These are phyloP conservation scores for Xylona heveae DNA, from an alignment of 495 filamentous ascomycete genomes.

Conservation along the genomic window DNA sequence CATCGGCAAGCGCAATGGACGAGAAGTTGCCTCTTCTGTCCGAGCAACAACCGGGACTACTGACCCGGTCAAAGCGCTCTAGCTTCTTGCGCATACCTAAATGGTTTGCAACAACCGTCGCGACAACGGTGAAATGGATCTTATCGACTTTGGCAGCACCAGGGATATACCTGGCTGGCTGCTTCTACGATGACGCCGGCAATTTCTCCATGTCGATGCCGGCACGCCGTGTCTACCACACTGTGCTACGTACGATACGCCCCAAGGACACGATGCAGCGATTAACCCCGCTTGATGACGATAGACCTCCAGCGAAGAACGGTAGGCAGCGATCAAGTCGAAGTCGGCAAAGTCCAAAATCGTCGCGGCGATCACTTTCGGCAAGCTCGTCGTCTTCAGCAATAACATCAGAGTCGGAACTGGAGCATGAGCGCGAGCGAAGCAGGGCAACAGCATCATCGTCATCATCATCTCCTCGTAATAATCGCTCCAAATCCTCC, in stretches of 20 bases:
- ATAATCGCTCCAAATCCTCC: conserved; percentile 30
- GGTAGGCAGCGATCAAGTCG: conserved; percentile 1
- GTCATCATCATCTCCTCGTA: conserved; percentile 10
- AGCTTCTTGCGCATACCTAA: too few species aligned
- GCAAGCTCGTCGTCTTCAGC: conserved; percentile 19
- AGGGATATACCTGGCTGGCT: conserved; percentile 58
- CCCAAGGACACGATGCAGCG: conserved; percentile 13
- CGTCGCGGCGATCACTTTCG: conserved; percentile 13
- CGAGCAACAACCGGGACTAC: too few species aligned
- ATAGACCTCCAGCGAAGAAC: background rate
- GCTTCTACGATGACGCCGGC: conserved; percentile 60
- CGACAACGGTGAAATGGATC: conserved; percentile 23
- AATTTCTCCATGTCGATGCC: conserved; percentile 36
- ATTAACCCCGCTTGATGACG: conserved; percentile 11
- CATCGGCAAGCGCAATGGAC: too few species aligned
- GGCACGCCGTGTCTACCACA: conserved; percentile 10
- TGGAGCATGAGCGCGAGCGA: conserved; percentile 10
- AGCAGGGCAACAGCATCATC: background rate
- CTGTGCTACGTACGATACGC: conserved; percentile 3
- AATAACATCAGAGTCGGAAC: conserved; percentile 15
- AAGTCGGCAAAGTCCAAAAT: conserved; percentile 7
- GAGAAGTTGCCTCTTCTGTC: too few species aligned
- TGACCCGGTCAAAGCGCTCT: too few species aligned
- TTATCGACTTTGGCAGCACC: conserved; percentile 60
- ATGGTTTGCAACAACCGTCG: too few species aligned